phyloP scores from a whole-genome alignment of 768 basidiomycete species.

The Rhodotorula babjevae region DNA sequence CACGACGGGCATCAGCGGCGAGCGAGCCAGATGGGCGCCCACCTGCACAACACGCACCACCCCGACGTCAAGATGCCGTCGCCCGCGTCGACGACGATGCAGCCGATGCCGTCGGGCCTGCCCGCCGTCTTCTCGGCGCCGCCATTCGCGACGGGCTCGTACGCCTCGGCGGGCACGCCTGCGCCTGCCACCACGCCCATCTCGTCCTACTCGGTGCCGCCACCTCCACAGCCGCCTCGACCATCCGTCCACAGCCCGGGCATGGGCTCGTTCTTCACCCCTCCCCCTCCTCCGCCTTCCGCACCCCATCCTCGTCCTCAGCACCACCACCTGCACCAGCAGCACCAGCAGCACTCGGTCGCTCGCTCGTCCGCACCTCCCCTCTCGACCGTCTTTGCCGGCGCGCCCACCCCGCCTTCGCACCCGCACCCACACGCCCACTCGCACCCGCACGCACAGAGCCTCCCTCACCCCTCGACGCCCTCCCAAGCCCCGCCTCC shows the following conservation, averaged over 20 bases:
- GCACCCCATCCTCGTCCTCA: not conserved
- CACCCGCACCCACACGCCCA: not conserved
- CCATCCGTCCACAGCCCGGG: too few relatives aligned
- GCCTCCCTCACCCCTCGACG: not conserved
- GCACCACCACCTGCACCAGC: not conserved
- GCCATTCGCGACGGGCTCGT: not conserved
- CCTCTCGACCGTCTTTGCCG: conserved; percentile 8
- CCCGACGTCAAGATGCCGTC: too few relatives aligned
- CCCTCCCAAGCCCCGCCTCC: not conserved
- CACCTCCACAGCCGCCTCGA: too few relatives aligned
- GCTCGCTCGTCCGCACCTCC: not conserved
- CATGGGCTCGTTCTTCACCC: too few relatives aligned
- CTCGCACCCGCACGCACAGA: not conserved
- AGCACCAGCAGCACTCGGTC: too few relatives aligned
- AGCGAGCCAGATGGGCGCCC: too few relatives aligned
- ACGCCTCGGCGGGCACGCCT: not conserved
- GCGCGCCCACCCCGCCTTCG: not conserved
- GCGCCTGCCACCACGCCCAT: too few relatives aligned
- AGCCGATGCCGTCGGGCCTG: not conserved
- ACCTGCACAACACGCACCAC: too few relatives aligned
- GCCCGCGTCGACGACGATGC: not conserved
- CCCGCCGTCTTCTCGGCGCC: not conserved
- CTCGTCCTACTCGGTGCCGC: too few relatives aligned
- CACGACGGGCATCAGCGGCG: not conserved
- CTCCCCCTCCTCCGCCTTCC: too few relatives aligned